Evolutionary conservation across 2,329 filamentous ascomycete species (phyloP).

Genomic region (Dothideomycetes sp.): DNA sequence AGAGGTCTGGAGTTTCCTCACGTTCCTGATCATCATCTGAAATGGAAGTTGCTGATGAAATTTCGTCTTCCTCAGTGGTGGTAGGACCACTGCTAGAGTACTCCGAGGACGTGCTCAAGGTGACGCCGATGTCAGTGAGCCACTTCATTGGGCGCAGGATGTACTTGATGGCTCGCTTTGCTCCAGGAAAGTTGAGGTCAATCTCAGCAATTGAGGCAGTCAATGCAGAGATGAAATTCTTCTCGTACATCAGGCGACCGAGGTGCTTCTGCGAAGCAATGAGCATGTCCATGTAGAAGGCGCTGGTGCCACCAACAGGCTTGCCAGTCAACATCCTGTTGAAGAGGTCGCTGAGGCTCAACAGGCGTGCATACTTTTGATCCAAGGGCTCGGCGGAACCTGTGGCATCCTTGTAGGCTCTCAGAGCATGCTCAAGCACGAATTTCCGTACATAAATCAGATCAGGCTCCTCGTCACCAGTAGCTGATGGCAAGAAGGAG

Average conservation of each 20-base stretch:
- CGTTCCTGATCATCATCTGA: constrained; percentile 58
- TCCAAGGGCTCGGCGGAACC: constrained; percentile 71
- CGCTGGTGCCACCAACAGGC: constrained; percentile 44
- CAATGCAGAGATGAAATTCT: constrained; percentile 80
- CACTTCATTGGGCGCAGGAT: constrained; percentile 83
- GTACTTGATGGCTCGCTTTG: constrained; percentile 92
- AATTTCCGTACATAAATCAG: constrained; percentile 89
- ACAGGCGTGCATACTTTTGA: constrained; percentile 74
- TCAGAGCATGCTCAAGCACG: constrained; percentile 84
- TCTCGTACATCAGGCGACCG: constrained; percentile 94
- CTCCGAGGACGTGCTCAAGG: constrained; percentile 71
- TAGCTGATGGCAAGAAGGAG: constrained; percentile 30
- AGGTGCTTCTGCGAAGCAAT: constrained; percentile 64
- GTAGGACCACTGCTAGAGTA: constrained; percentile 49
- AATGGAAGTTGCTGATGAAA: constrained; percentile 75
- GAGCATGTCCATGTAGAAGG: constrained; percentile 8
- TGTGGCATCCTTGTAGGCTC: constrained; percentile 82
- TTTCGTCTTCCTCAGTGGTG: constrained; percentile 69
- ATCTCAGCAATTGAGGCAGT: constrained; percentile 91
- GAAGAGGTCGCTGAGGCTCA: constrained; percentile 84
- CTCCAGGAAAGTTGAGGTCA: constrained; percentile 85
- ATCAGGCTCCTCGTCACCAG: constrained; percentile 62
- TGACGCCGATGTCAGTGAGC: constrained; percentile 76
- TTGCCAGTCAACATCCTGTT: constrained; percentile 80
- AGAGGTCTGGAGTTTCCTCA: constrained; percentile 92